Evolutionary conservation across 1,139 yeast species (phyloP).

Genomic region (Geotrichum macrosporum): DNA sequence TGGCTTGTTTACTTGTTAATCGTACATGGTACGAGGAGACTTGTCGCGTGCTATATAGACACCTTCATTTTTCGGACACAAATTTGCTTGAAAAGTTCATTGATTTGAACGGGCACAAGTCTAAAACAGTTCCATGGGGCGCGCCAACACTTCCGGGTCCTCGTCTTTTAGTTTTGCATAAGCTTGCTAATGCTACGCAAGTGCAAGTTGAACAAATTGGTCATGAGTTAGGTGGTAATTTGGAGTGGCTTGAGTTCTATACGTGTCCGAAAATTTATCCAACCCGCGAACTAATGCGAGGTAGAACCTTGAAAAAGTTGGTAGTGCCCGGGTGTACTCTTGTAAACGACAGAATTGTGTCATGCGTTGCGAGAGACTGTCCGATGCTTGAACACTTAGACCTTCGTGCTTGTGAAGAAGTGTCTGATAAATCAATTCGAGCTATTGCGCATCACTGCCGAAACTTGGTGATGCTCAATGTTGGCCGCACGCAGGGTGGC

Average conservation of each 20-base stretch:
- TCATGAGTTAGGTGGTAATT: constrained; percentile 43
- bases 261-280: constrained; percentile 76
- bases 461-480: constrained; percentile 54
- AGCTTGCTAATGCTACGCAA: constrained; percentile 44
- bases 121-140: background rate
- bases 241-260: constrained; percentile 72
- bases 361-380: constrained; percentile 50
- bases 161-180: constrained; percentile 48
- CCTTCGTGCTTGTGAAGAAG: constrained; percentile 75
- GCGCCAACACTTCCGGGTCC: constrained; percentile 27
- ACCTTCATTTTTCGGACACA: constrained; percentile 53
- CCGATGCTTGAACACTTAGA: constrained; percentile 64
- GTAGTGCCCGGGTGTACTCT: constrained; percentile 67
- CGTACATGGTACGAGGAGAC: constrained; percentile 60
- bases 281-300: constrained; percentile 44
- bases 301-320: constrained; percentile 49
- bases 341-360: constrained; percentile 58
- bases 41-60: constrained; percentile 50
- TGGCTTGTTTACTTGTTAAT: constrained; percentile 59
- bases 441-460: constrained; percentile 59
- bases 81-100: constrained; percentile 42
- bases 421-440: constrained; percentile 71
- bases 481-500: constrained; percentile 75
- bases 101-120: constrained; percentile 18
- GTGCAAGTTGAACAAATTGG: constrained; percentile 43